Percentiles rank a stretch among this genome's conserved stretches.
Conservation (phyloP, 2,329 filamentous ascomycete species). For the Leptographium wingfieldii region DNA sequence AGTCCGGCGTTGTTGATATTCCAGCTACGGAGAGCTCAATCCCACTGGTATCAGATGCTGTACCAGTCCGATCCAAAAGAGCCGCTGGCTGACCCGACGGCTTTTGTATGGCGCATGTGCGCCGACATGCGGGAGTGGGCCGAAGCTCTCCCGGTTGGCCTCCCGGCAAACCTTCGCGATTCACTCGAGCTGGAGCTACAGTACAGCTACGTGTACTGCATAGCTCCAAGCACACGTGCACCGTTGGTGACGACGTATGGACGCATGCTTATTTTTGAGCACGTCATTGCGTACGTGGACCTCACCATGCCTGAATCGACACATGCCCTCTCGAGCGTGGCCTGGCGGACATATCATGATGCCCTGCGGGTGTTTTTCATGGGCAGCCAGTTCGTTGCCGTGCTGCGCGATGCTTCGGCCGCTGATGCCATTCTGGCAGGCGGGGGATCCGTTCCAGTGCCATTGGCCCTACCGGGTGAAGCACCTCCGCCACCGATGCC, state of each 20-base stretch:
- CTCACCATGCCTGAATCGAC: conserved; percentile 54
- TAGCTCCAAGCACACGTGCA: conserved; percentile 66
- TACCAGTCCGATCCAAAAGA: conserved; percentile 61
- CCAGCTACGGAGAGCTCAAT: conserved; percentile 73
- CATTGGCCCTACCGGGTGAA: conserved; percentile 30
- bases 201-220: conserved; percentile 83
- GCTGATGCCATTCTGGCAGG: conserved; percentile 44
- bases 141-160: conserved; percentile 54
- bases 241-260: conserved; percentile 64
- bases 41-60: conserved; percentile 77
- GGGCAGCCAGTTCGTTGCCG: conserved; percentile 49
- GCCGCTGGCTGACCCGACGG: conserved; percentile 54
- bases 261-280: conserved; percentile 73
- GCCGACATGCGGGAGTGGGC: conserved; percentile 71
- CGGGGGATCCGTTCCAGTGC: conserved; percentile 28
- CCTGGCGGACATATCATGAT: conserved; percentile 78
- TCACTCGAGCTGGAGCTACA: conserved; percentile 79
- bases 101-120: conserved; percentile 65
- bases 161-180: conserved; percentile 53
- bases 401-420: conserved; percentile 36
- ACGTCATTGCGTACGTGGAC: conserved; percentile 70
- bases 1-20: conserved; percentile 69
- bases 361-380: conserved; percentile 73
- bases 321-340: conserved; percentile 41
- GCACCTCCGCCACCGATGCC: conserved; percentile 41